phyloP scores from a whole-genome alignment of 768 basidiomycete species.

The Daedaleopsis nitida region DNA sequence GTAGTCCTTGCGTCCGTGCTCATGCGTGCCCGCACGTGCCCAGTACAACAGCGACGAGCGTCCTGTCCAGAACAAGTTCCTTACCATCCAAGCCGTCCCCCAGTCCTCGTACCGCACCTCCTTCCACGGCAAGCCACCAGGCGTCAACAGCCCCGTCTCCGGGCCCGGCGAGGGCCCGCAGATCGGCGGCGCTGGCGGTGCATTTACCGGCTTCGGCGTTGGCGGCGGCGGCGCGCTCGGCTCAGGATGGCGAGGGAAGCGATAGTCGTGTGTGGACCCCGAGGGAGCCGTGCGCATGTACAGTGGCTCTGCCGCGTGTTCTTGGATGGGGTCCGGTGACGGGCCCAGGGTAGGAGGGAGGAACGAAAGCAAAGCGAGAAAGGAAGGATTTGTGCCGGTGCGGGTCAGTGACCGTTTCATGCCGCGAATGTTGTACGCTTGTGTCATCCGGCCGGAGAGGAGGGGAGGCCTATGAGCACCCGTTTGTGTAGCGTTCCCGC shows the following conservation, averaged over 20 bases:
- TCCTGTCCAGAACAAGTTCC: constrained; percentile 78
- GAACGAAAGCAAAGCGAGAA: too few relatives aligned
- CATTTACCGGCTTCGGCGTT: constrained; percentile 51
- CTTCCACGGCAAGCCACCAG: constrained; percentile 47
- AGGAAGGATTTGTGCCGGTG: too few relatives aligned
- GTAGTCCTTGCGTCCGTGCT: neutral
- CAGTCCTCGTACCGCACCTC: constrained; percentile 65
- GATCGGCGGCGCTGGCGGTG: constrained; percentile 37
- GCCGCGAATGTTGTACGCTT: too few relatives aligned
- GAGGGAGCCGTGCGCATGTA: neutral
- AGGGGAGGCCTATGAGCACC: too few relatives aligned
- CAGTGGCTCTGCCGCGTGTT: too few relatives aligned
- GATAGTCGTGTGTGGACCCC: neutral
- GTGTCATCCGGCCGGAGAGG: too few relatives aligned
- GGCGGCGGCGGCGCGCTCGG: constrained; percentile 41
- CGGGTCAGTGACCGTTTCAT: too few relatives aligned
- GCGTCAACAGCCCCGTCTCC: constrained; percentile 31
- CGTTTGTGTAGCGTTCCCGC: too few relatives aligned
- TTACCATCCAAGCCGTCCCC: constrained; percentile 75
- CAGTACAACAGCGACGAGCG: constrained; percentile 90
- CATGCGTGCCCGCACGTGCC: neutral
- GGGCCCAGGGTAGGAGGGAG: too few relatives aligned
- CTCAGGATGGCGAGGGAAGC: constrained; percentile 31
- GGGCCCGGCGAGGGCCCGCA: constrained; percentile 30
- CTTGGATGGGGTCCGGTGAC: too few relatives aligned